Base-by-base conservation (phyloP, 139 green algal species). In the Auxenochlorella pyrenoidosa region DNA sequence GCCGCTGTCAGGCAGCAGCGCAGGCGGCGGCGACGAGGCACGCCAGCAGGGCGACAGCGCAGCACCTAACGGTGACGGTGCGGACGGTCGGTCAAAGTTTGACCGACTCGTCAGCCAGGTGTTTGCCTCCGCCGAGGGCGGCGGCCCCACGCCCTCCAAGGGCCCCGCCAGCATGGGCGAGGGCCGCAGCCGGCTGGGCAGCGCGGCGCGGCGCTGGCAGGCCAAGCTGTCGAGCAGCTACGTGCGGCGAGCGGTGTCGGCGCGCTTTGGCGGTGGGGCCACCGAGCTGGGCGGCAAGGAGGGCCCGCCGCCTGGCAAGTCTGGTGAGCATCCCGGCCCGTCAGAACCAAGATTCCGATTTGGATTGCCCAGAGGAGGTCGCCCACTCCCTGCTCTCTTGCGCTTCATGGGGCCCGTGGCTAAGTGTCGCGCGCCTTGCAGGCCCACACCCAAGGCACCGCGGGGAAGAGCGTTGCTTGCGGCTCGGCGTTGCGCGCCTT, bases 21-120 rank as follows among this genome's bases (percentile, higher is more conserved):
- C 47, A 10, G 41, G 32, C 47, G 70, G 77, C n/a, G 54, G 22
- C 16, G 18, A 63, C 34, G 51, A 5, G 30, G 73, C 26, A 26
- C 18, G 18, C 24, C 41, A 36, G 73, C 40, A 79, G 30, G 32
- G 66, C 66, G 32, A 32, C 63, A 26, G 19, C 28, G 63, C 26
- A 4, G 1, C 63, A 21, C 4, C 28, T 71, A 34, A 24, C 21
- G 40, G 15, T 18, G 8, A 79, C 21, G n/a, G 4, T 70, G 12
- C 10, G 24, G 18, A 6, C 15, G 60, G 22, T 1, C 40, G 8
- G 40, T 18, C 24, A 21, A 34, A 58, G 21, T 86, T 79, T 51
- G 82, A 86, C 66, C 66, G 82, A 1, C 40, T 75, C 28, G 82
- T 86, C n/a, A 86, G 82, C 66, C 43, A 30, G 40, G 70, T 76